Evolutionary conservation across 441 rosid genomes (phyloP), one percentile per base, ranked within the genome.

Genomic region (Erodium trifolium): DNA sequence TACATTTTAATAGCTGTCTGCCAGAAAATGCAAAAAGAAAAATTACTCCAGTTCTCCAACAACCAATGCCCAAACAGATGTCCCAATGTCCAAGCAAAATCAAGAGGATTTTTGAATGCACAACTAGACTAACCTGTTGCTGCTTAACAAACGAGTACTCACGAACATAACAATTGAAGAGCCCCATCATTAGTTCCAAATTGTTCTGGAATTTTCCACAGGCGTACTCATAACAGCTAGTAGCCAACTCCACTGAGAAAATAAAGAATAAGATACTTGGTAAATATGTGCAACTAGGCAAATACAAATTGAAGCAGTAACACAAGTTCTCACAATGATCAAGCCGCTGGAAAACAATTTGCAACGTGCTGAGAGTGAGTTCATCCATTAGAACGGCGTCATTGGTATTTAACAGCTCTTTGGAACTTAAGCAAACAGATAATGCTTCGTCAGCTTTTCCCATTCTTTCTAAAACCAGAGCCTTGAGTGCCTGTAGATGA

Each of bases 1-100:
- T 95, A 92, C 99, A 95, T 92, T 85, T 89, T 95, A 71, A 95
- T 92, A 73, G 98, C 96, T 70, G 91, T 90, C 99, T 95, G 96
- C 73, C 81, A 82, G 17, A 76, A 79, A 71, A 63, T 47, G 75
- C 78, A 71, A 68, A 31, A 68, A 13, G 70, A 72, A 67, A 76
- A 49, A 70, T 43, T 67, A 29, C 70, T 14, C 65, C 29, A 29
- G 23, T 60, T 62, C 53, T 5, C 53, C 68, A 7, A 70, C 12
- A 59, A 53, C 62, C 66, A 11, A 68, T 9, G 31, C 0, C 67
- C 62, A 71, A 59, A 66, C 0, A 74, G 51, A 65, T 13, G 5
- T 69, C 51, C 49, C 11, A 59, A 51, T 41, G 49, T 9, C 63
- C 67, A 67, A 59, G 72, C 19, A 37, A 45, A 62, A 67, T 31